phyloP scores from a whole-genome alignment of 768 basidiomycete species.

The Tylopilus rubrobrunneus region DNA sequence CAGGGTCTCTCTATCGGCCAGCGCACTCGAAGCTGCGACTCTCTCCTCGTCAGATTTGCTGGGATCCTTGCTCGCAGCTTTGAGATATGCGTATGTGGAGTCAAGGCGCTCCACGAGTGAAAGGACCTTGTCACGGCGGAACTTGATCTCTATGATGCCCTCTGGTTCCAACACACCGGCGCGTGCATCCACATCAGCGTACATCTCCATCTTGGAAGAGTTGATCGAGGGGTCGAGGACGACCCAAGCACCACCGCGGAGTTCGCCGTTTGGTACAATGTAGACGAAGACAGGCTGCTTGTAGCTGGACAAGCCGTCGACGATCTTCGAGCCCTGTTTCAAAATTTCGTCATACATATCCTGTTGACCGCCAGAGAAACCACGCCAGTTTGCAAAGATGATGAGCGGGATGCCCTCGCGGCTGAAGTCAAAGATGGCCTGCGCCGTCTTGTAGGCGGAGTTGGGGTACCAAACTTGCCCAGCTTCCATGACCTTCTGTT shows the following conservation, averaged over 20 bases:
- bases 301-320: conserved; percentile 95
- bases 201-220: conserved; percentile 98
- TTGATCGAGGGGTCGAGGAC: conserved; percentile 99
- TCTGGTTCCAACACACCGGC: conserved; percentile 97
- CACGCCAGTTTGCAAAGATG: conserved; percentile 99
- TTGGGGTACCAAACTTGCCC: conserved; percentile 99
- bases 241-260: conserved; percentile 99
- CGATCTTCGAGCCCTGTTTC: conserved; percentile 97
- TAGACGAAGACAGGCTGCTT: conserved; percentile 98
- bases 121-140: conserved; percentile 92
- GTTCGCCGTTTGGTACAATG: conserved; percentile 96
- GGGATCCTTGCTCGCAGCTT: conserved; percentile 73
- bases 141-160: conserved; percentile 96
- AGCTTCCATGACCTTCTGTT: conserved; percentile 99
- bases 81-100: conserved; percentile 72
- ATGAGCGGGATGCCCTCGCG: conserved; percentile 95
- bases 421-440: conserved; percentile 98
- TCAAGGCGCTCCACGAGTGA: conserved; percentile 93
- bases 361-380: conserved; percentile 99
- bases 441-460: conserved; percentile 98
- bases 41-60: conserved; percentile 74
- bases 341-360: conserved; percentile 98
- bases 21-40: conserved; percentile 58
- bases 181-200: conserved; percentile 91
- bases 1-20: conserved; percentile 73